A percentile compares a stretch with the other conserved stretches of the same genome.
These are phyloP conservation scores for Porpolomopsis calyptriformis DNA, from an alignment of 768 basidiomycete genomes.

Conservation along the genomic window DNA sequence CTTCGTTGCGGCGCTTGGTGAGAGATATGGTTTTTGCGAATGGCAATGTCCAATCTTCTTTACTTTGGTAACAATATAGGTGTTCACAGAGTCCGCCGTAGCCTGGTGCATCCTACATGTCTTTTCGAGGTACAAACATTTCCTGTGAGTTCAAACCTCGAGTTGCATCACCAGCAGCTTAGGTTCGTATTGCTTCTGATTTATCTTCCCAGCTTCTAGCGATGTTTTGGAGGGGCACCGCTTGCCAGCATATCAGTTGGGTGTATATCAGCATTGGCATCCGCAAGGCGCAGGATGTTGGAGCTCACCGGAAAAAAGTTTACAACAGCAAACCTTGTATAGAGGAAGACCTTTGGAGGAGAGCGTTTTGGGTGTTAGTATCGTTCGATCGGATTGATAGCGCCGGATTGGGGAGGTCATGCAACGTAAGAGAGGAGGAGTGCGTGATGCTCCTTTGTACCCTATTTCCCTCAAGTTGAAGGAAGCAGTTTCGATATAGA, in stretches of 20 bases:
- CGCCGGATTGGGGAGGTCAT: constrained; percentile 44
- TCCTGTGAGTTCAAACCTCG: constrained; percentile 28
- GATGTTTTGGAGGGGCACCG: constrained; percentile 44
- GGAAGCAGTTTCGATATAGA: constrained; percentile 69
- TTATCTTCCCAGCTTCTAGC: constrained; percentile 34
- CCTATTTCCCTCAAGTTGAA: constrained; percentile 6
- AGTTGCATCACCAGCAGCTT: background rate
- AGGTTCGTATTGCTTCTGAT: constrained; percentile 7
- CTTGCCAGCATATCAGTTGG: constrained; percentile 44
- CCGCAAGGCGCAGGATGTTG: constrained; percentile 64
- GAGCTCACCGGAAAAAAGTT: constrained; percentile 57
- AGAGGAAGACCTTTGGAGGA: constrained; percentile 68
- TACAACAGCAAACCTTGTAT: constrained; percentile 37
- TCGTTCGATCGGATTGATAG: constrained; percentile 49
- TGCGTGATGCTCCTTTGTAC: constrained; percentile 22
- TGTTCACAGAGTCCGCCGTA: constrained; percentile 38
- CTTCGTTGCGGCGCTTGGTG: constrained; percentile 46
- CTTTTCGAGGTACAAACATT: constrained; percentile 56
- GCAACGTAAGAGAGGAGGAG: constrained; percentile 57
- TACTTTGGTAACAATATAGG: constrained; percentile 27
- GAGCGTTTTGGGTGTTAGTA: constrained; percentile 66
- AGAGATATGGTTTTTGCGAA: constrained; percentile 9
- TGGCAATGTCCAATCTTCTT: constrained; percentile 3
- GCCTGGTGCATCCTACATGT: constrained; percentile 44
- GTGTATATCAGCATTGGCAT: constrained; percentile 40